These are phyloP conservation scores for Trichosanthes truncata DNA, from an alignment of 306 rosid species.

Conservation along the genomic window DNA sequence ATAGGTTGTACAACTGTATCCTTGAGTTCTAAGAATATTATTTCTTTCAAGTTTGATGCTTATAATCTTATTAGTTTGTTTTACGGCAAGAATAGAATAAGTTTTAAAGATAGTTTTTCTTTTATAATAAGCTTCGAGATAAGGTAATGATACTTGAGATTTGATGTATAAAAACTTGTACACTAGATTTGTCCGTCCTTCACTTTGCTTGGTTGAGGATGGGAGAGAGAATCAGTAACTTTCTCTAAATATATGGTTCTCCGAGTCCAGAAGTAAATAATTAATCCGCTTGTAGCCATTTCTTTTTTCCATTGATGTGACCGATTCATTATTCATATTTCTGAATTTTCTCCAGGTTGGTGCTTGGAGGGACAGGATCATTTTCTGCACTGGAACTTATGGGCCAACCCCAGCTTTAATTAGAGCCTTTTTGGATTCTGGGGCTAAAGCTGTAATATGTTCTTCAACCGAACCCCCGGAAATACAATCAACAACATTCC, in stretches of 20 bases:
- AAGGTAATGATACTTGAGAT: neutral
- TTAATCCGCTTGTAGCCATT: slow-evolving; percentile 7
- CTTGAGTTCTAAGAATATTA: no score
- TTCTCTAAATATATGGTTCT: neutral
- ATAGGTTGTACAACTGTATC: no score
- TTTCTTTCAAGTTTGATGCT: neutral
- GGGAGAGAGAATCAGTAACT: neutral
- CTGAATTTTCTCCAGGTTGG: slow-evolving; percentile 56
- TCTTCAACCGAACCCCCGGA: slow-evolving; percentile 76
- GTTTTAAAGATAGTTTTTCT: neutral
- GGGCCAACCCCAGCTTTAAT: slow-evolving; percentile 68
- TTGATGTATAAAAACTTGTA: neutral
- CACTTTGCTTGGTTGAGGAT: neutral
- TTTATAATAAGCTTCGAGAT: neutral
- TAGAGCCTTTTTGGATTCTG: slow-evolving; percentile 74
- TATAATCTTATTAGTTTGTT: neutral
- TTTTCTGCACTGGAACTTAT: slow-evolving; percentile 69
- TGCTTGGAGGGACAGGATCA: slow-evolving; percentile 98
- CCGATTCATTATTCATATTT: slow-evolving; percentile 10
- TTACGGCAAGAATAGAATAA: neutral
- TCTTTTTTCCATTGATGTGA: slow-evolving; percentile 4
- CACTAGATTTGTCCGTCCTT: neutral
- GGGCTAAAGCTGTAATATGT: slow-evolving; percentile 89
- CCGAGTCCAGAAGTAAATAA: neutral
- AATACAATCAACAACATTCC: slow-evolving; percentile 31